These are phyloP conservation scores for Vanrija humicola DNA, from an alignment of 1,284 basidiomycete genomes.

Conservation along the genomic window DNA sequence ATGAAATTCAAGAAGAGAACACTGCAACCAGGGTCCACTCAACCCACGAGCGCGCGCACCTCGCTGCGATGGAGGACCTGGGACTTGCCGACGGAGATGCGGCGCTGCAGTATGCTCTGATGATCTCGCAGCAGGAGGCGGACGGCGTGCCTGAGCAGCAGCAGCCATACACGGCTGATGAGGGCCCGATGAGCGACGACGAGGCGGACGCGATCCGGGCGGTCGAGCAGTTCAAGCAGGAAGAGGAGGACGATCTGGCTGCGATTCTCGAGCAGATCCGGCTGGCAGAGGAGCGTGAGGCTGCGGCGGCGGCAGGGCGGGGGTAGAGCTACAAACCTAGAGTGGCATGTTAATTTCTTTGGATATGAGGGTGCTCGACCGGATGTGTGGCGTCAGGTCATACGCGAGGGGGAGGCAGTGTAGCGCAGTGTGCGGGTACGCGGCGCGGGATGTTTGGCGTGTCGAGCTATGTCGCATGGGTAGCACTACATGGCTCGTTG, in stretches of 20 bases:
- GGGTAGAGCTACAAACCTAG: no score
- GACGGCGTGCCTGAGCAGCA: background rate
- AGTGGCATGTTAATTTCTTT: no score
- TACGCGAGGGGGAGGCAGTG: no score
- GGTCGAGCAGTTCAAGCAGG: slow-evolving; percentile 10
- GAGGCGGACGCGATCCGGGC: slow-evolving; percentile 13
- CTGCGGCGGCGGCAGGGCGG: background rate
- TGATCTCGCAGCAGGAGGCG: slow-evolving; percentile 34
- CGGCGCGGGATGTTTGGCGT: no score
- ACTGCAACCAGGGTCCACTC: slow-evolving; percentile 13
- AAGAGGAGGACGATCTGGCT: slow-evolving; percentile 23
- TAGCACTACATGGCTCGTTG: no score
- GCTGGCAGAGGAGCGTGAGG: slow-evolving; percentile 24
- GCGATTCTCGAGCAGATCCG: slow-evolving; percentile 34
- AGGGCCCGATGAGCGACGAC: slow-evolving; percentile 6
- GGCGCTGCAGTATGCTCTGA: slow-evolving; percentile 40
- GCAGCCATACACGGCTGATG: background rate
- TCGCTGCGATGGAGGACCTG: slow-evolving; percentile 29
- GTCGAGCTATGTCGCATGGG: no score
- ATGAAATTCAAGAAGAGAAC: slow-evolving; percentile 27
- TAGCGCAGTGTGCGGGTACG: no score
- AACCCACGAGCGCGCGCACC: slow-evolving; percentile 20
- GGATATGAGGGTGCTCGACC: no score
- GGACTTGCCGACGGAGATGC: slow-evolving; percentile 38
- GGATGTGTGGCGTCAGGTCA: no score